Percentiles rank a stretch among this genome's conserved stretches.
These are phyloP conservation scores for Tolypocladium capitatum DNA, from an alignment of 2,329 filamentous ascomycete species.

Conservation along the genomic window DNA sequence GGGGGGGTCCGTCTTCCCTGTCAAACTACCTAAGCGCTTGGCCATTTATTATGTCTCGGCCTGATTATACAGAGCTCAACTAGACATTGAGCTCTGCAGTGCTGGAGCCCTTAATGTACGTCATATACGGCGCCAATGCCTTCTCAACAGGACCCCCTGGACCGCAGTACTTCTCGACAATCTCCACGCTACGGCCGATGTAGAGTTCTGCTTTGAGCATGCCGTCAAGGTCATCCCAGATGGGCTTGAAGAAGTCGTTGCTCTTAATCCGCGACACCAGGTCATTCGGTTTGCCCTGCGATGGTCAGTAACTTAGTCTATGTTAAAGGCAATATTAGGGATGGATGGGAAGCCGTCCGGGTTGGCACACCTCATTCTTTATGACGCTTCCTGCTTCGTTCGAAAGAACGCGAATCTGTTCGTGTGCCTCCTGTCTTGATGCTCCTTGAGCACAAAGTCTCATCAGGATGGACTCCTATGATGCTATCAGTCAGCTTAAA, in stretches of 20 bases:
- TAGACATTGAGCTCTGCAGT: constrained; percentile 2
- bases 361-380: constrained; percentile 18
- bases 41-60: too few relatives aligned
- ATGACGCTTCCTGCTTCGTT: constrained; percentile 58
- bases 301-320: too few relatives aligned
- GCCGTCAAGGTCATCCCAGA: constrained; percentile 54
- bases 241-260: constrained; percentile 61
- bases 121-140: constrained; percentile 22
- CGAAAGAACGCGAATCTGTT: constrained; percentile 71
- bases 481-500: too few relatives aligned
- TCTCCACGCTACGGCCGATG: constrained; percentile 30
- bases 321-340: too few relatives aligned
- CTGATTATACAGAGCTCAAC: too few relatives aligned
- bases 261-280: constrained; percentile 63
- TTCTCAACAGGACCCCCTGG: constrained; percentile 23
- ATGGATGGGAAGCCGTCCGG: too few relatives aligned
- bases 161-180: constrained; percentile 33
- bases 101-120: constrained; percentile 15
- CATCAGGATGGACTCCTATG: constrained; percentile 50
- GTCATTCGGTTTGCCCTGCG: constrained; percentile 59
- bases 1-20: too few relatives aligned
- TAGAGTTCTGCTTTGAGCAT: constrained; percentile 50
- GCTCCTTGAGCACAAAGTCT: constrained; percentile 56
- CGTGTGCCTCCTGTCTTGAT: constrained; percentile 71
- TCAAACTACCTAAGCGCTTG: too few relatives aligned